Conservation (phyloP, 1,139 yeast genomes). For the Blastobotrys persicus region DNA sequence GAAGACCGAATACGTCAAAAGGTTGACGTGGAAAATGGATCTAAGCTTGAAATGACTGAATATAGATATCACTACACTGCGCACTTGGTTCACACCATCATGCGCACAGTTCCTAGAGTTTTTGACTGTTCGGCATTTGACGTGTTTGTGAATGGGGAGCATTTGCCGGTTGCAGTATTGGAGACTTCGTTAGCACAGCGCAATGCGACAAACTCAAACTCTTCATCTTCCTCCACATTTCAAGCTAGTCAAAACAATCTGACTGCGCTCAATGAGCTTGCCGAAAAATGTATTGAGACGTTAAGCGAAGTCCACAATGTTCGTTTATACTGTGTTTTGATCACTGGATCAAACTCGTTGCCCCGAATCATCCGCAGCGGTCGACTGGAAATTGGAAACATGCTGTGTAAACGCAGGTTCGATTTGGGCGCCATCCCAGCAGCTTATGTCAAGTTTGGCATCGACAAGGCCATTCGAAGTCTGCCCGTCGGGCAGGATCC, state of each 20-base stretch:
- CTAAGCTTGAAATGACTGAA: constrained; percentile 18
- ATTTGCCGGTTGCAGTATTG: constrained; percentile 79
- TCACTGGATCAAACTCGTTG: constrained; percentile 76
- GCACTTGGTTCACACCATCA: constrained; percentile 75
- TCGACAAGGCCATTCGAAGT: constrained; percentile 62
- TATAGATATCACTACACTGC: constrained; percentile 78
- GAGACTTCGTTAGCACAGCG: constrained; percentile 69
- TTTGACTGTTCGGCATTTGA: constrained; percentile 93
- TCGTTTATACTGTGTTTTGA: constrained; percentile 75
- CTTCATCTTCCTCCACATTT: constrained; percentile 16
- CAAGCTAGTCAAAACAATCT: constrained; percentile 11
- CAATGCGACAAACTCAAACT: constrained; percentile 1
- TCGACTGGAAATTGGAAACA: constrained; percentile 87
- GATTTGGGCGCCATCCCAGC: constrained; percentile 73
- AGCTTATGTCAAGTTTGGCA: constrained; percentile 77
- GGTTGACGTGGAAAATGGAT: constrained; percentile 42
- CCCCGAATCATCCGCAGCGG: constrained; percentile 86
- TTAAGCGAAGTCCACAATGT: constrained; percentile 70
- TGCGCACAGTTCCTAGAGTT: constrained; percentile 75
- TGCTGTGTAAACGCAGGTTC: constrained; percentile 81
- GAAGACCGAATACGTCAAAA: constrained; percentile 86
- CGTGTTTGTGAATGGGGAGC: constrained; percentile 77
- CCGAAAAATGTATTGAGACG: constrained; percentile 70
- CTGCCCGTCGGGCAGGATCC: constrained; percentile 78
- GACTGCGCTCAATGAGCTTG: constrained; percentile 65